Evolutionary conservation across 257 asterid species (phyloP).

Genomic region (Capsicum baccatum): DNA sequence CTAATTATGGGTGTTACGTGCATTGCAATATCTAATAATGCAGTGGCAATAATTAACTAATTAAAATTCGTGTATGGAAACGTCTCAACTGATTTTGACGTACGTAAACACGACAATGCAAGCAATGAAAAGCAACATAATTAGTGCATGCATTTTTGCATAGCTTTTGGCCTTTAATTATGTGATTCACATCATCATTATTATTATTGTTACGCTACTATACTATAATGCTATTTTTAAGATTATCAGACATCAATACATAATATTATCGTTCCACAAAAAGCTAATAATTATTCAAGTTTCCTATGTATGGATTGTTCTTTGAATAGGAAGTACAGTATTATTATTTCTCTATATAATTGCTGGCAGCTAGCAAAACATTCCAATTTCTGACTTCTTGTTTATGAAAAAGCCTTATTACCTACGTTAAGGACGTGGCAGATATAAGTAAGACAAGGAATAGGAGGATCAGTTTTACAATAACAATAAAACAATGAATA

Average conservation of each 20-base stretch:
- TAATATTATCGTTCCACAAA: no score
- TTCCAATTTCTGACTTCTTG: no score
- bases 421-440: no score
- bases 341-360: no score
- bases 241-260: not conserved
- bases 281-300: no score
- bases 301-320: no score
- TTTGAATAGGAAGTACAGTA: no score
- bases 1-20: constrained; percentile 23
- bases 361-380: no score
- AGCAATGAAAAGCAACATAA: not conserved
- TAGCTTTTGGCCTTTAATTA: constrained; percentile 19
- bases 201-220: not conserved
- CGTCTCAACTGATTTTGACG: constrained; percentile 10
- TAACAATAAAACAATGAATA: no score
- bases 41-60: not conserved
- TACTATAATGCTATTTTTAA: not conserved
- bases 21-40: constrained; percentile 20
- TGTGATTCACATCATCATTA: not conserved
- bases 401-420: no score
- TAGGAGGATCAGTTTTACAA: no score
- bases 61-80: not conserved
- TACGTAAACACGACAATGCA: constrained; percentile 17
- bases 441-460: no score
- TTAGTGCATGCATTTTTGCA: not conserved